A percentile compares a stretch with the other conserved stretches of the same genome.
Evolutionary conservation across 2,329 filamentous ascomycete genomes (phyloP).

Genomic region (Fusarium beomiforme): DNA sequence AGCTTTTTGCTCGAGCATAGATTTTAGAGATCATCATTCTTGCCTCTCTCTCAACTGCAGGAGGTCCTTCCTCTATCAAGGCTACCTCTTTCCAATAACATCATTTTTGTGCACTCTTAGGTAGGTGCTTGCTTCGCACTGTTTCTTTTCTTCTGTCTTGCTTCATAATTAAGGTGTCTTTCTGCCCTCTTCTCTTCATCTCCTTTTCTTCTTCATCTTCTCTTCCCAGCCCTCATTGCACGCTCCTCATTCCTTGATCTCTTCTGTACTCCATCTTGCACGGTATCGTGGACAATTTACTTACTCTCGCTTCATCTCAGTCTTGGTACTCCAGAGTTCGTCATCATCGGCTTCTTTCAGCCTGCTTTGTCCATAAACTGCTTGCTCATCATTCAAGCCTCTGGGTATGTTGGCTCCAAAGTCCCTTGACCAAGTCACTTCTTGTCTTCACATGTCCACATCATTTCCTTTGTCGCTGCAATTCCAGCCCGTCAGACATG

Average conservation of each 20-base stretch:
- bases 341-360: slow-evolving; percentile 46
- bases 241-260: slow-evolving; percentile 47
- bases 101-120: slow-evolving; percentile 31
- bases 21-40: slow-evolving; percentile 34
- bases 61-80: slow-evolving; percentile 22
- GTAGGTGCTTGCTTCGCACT: slow-evolving; percentile 30
- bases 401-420: slow-evolving; percentile 36
- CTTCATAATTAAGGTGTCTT: slow-evolving; percentile 8
- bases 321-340: slow-evolving; percentile 61
- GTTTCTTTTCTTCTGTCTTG: slow-evolving; percentile 5
- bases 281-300: slow-evolving; percentile 69
- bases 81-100: slow-evolving; percentile 31
- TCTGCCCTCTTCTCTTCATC: slow-evolving; percentile 23
- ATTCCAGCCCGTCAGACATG: no score
- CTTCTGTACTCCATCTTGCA: slow-evolving; percentile 62
- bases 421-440: background rate
- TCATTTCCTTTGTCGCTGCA: no score
- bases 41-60: slow-evolving; percentile 20
- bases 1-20: slow-evolving; percentile 6
- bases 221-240: slow-evolving; percentile 58
- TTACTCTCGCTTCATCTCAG: slow-evolving; percentile 66
- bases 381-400: slow-evolving; percentile 41
- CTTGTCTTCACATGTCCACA: background rate
- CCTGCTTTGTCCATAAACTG: slow-evolving; percentile 45
- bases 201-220: slow-evolving; percentile 37